These are phyloP conservation scores for Cyclocybe aegerita DNA, from an alignment of 768 basidiomycete genomes.

Conservation along the genomic window DNA sequence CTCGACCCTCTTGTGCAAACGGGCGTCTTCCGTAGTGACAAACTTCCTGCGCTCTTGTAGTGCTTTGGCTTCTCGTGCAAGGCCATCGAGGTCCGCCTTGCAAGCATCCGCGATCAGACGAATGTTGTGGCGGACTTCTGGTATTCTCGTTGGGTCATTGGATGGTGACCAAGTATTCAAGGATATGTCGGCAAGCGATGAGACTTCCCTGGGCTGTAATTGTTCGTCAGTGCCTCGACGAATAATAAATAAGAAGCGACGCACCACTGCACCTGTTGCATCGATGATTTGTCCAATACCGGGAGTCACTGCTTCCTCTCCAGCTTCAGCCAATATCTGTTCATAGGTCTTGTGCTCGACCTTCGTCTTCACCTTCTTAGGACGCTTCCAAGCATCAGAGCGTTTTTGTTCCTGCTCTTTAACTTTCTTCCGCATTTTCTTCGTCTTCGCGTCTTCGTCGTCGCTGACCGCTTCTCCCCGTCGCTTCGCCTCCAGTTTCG, in stretches of 20 bases:
- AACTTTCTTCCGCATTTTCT: slow-evolving; percentile 51
- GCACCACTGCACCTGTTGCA: slow-evolving; percentile 87
- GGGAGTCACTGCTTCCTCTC: slow-evolving; percentile 49
- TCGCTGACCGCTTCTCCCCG: slow-evolving; percentile 75
- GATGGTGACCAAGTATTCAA: slow-evolving; percentile 83
- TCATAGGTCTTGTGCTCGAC: slow-evolving; percentile 97
- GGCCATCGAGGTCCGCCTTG: slow-evolving; percentile 81
- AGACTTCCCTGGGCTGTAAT: slow-evolving; percentile 78
- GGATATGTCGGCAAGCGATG: slow-evolving; percentile 78
- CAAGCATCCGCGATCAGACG: slow-evolving; percentile 82
- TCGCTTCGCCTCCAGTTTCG: slow-evolving; percentile 75
- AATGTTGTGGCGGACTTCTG: slow-evolving; percentile 96
- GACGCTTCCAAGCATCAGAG: slow-evolving; percentile 83
- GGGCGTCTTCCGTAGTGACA: slow-evolving; percentile 65
- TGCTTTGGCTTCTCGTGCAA: slow-evolving; percentile 86
- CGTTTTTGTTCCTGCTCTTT: slow-evolving; percentile 56
- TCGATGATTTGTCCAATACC: slow-evolving; percentile 90
- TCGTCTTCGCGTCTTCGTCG: slow-evolving; percentile 57
- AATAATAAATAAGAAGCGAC: slow-evolving; percentile 25
- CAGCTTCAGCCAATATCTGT: slow-evolving; percentile 88
- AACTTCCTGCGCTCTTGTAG: slow-evolving; percentile 79
- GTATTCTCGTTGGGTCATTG: slow-evolving; percentile 83
- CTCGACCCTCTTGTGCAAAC: slow-evolving; percentile 65
- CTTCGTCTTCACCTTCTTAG: slow-evolving; percentile 81
- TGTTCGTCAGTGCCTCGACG: slow-evolving; percentile 4